These are phyloP conservation scores for Neurospora sp. DNA, from an alignment of 495 filamentous ascomycete species.

Conservation along the genomic window DNA sequence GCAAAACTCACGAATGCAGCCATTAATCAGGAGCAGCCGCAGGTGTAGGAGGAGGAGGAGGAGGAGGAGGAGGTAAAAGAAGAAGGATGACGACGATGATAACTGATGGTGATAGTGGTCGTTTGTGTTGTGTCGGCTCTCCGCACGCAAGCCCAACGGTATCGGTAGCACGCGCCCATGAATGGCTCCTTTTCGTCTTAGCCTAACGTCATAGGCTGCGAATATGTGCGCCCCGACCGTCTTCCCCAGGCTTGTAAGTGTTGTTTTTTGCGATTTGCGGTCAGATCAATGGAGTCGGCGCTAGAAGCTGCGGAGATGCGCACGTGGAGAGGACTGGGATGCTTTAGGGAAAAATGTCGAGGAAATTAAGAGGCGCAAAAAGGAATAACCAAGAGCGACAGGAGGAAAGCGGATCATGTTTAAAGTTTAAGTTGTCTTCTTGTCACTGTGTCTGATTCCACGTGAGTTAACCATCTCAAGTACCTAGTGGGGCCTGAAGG, in stretches of 20 bases:
- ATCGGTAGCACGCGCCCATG: background rate
- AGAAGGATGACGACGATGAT: background rate
- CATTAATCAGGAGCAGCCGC: conserved; percentile 20
- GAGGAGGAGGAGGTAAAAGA: background rate
- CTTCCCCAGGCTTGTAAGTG: background rate
- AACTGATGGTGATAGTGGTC: background rate
- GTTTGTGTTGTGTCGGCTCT: background rate
- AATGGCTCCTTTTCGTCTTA: background rate
- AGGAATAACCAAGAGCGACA: background rate
- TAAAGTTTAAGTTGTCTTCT: background rate
- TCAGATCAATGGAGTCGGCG: background rate
- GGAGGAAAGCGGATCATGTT: background rate
- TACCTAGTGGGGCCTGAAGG: background rate
- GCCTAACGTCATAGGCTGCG: background rate
- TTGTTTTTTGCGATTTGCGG: background rate
- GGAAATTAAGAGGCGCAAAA: background rate
- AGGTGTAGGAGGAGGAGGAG: background rate
- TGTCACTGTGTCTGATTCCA: background rate
- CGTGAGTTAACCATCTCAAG: background rate
- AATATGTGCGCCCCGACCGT: background rate
- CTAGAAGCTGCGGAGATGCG: background rate
- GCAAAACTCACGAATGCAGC: conserved; percentile 37
- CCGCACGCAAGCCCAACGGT: background rate
- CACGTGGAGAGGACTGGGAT: background rate
- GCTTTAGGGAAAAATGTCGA: background rate